Percentiles rank a stretch among this genome's conserved stretches.
Conservation (phyloP, 192 early-diverging fungal species). For the Haplosporangium gracile region DNA sequence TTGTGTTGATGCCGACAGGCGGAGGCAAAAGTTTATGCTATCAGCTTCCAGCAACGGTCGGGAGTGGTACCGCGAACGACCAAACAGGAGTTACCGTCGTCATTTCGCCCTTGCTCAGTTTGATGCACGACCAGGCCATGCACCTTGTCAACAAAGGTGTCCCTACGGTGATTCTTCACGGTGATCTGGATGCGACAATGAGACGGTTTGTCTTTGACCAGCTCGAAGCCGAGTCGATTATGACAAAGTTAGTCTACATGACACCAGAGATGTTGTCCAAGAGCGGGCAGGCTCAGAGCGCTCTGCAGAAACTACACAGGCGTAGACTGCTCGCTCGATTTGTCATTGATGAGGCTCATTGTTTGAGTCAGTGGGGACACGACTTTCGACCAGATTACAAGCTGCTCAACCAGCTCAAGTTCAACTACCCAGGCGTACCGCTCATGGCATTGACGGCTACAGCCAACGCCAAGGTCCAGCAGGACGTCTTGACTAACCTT, state of each 20-base stretch:
- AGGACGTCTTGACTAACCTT: conserved; percentile 84
- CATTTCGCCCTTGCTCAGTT: conserved; percentile 91
- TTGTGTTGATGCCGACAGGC: conserved; percentile 98
- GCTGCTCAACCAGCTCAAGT: conserved; percentile 74
- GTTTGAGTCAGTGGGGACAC: conserved; percentile 97
- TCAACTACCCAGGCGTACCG: conserved; percentile 81
- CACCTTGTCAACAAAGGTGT: conserved; percentile 78
- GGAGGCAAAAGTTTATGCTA: conserved; percentile 97
- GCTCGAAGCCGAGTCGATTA: conserved; percentile 60
- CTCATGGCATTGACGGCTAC: conserved; percentile 97
- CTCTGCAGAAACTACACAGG: conserved; percentile 68
- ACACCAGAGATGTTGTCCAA: conserved; percentile 90
- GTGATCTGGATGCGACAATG: conserved; percentile 64
- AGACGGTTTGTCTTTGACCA: conserved; percentile 70
- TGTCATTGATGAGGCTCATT: conserved; percentile 98
- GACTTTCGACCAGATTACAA: conserved; percentile 97
- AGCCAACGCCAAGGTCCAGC: conserved; percentile 89
- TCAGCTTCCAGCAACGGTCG: conserved; percentile 85
- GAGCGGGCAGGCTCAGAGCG: conserved; percentile 68
- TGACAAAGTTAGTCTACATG: conserved; percentile 82
- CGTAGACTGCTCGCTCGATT: conserved; percentile 84
- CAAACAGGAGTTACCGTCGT: conserved; percentile 89
- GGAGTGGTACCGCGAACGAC: conserved; percentile 53
- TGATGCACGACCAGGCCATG: conserved; percentile 95
- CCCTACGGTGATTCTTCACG: conserved; percentile 71